Evolutionary conservation across 164 flowering plant species (phyloP).

Genomic region (Vitis labrusca): DNA sequence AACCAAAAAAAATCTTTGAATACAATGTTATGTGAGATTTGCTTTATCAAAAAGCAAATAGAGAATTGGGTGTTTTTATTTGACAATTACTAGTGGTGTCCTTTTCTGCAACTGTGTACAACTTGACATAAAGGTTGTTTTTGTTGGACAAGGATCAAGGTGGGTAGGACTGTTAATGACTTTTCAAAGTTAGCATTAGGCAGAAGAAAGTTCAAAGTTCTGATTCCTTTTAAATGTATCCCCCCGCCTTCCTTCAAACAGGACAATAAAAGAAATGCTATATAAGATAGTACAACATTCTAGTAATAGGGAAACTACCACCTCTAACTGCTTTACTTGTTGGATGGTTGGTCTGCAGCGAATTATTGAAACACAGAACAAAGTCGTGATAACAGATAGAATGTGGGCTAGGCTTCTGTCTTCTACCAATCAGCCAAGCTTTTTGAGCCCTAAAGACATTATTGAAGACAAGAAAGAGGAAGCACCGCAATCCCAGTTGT

Average conservation of each 20-base stretch:
- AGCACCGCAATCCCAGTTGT: constrained; percentile 15
- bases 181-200: too few relatives aligned
- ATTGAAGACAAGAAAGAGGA: constrained; percentile 35
- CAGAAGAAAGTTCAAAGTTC: too few relatives aligned
- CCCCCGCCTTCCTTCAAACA: too few relatives aligned
- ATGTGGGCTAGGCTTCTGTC: constrained; percentile 98
- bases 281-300: too few relatives aligned
- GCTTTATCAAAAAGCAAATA: too few relatives aligned
- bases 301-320: too few relatives aligned
- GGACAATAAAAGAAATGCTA: too few relatives aligned
- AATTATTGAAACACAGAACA: constrained; percentile 63
- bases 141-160: background rate
- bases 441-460: constrained; percentile 43
- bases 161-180: background rate
- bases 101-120: background rate
- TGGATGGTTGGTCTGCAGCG: constrained; percentile 46
- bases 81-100: background rate
- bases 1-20: too few relatives aligned
- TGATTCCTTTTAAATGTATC: too few relatives aligned
- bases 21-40: too few relatives aligned
- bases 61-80: too few relatives aligned
- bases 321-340: background rate
- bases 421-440: constrained; percentile 93
- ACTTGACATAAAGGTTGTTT: background rate
- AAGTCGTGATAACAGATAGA: constrained; percentile 85